These are phyloP conservation scores for Lentinula edodes DNA, from an alignment of 768 basidiomycete species.

Conservation along the genomic window DNA sequence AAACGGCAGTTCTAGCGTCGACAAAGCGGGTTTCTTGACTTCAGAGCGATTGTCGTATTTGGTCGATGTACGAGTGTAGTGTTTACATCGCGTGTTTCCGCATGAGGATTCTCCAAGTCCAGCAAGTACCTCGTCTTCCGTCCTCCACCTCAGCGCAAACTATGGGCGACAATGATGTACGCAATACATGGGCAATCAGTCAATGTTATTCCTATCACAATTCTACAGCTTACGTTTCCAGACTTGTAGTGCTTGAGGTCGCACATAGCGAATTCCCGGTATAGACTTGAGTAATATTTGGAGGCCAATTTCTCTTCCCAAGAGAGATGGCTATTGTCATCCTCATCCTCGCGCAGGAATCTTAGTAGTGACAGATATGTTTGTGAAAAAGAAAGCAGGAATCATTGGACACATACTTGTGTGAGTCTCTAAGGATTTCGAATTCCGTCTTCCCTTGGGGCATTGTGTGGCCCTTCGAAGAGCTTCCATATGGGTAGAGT, in stretches of 20 bases:
- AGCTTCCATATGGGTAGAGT: constrained; percentile 25
- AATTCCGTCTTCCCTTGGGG: constrained; percentile 44
- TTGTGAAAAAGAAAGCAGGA: background rate
- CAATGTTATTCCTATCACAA: background rate
- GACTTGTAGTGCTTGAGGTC: constrained; percentile 96
- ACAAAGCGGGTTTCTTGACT: constrained; percentile 33
- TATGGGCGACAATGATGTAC: constrained; percentile 20
- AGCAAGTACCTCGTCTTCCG: constrained; percentile 82
- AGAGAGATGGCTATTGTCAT: constrained; percentile 32
- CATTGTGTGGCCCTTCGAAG: constrained; percentile 19
- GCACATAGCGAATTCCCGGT: constrained; percentile 88
- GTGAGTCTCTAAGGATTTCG: constrained; percentile 68
- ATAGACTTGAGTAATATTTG: constrained; percentile 85
- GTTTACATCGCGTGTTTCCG: constrained; percentile 79
- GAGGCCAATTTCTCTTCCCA: constrained; percentile 87
- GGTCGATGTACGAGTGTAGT: constrained; percentile 38
- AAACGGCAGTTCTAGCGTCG: constrained; percentile 87
- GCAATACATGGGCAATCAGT: background rate
- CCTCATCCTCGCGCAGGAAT: constrained; percentile 69
- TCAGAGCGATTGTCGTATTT: constrained; percentile 7
- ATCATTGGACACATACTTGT: constrained; percentile 40
- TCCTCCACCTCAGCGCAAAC: constrained; percentile 93
- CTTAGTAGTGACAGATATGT: constrained; percentile 27
- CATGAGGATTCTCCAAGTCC: constrained; percentile 86
- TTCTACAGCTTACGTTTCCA: constrained; percentile 56